phyloP scores from a whole-genome alignment of 1,284 basidiomycete species.

The Coniferiporia weirii region DNA sequence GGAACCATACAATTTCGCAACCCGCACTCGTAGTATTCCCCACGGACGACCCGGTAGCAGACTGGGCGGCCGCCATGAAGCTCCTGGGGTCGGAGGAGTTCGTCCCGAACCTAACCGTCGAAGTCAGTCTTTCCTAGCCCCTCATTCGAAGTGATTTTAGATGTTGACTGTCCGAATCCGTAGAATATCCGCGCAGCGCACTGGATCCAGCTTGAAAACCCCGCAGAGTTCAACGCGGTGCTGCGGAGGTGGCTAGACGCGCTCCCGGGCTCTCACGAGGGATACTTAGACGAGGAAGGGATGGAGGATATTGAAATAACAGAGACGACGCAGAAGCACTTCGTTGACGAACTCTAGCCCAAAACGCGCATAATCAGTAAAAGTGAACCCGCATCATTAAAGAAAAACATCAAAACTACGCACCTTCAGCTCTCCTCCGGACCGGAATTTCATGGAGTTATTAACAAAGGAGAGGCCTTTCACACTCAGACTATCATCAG shows the following conservation, averaged over 20 bases:
- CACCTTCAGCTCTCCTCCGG: too few relatives aligned
- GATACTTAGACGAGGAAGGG: background rate
- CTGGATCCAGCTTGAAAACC: conserved; percentile 48
- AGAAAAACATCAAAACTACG: too few relatives aligned
- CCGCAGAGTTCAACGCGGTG: conserved; percentile 42
- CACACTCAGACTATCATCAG: too few relatives aligned
- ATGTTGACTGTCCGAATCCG: conserved; percentile 2
- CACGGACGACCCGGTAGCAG: conserved; percentile 58
- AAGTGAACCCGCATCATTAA: too few relatives aligned
- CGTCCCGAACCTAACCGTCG: conserved; percentile 45
- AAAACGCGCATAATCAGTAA: too few relatives aligned
- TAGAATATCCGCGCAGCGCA: conserved; percentile 14
- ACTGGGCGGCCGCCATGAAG: conserved; percentile 45
- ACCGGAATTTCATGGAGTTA: too few relatives aligned
- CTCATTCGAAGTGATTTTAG: background rate
- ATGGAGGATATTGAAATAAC: background rate
- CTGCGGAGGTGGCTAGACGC: conserved; percentile 37
- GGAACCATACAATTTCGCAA: conserved; percentile 51
- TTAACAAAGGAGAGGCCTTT: too few relatives aligned
- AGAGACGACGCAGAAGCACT: background rate
- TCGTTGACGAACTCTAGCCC: conserved; percentile 1
- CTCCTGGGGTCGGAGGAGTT: conserved; percentile 40
- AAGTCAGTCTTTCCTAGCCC: conserved; percentile 31
- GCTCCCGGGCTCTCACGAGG: background rate
- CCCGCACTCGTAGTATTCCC: conserved; percentile 56